Evolutionary conservation across 257 asterid genomes (phyloP), one percentile per base, ranked within the genome.

Genomic region (Penstemon newberryi): DNA sequence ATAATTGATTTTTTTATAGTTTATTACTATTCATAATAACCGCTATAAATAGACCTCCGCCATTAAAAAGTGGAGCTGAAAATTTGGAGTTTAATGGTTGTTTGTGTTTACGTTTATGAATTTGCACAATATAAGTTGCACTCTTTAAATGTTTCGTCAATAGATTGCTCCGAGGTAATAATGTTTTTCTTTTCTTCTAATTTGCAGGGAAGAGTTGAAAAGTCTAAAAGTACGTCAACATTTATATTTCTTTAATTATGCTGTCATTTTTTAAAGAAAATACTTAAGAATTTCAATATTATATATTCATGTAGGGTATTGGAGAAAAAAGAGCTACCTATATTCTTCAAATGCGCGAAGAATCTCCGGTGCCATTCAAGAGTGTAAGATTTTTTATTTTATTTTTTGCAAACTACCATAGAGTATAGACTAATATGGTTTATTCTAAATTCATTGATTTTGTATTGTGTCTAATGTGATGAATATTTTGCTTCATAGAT

Each of bases 311-410:
- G 43, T 68, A 92, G 98, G 96, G 96, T 7, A 92, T 92, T 69
- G 96, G 95, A 60, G 98, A 92, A 70, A 89, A 87, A 70, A 81
- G 98, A 80, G 91, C 98, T 8, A 62, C 82, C 10, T 84, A 79
- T 47, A 89, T 92, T 71, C 88, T 92, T 62, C 80, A 89, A 73
- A 83, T 79, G 47, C 96, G 98, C 3, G 89, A 87, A 65, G 85
- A 85, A 66, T 80, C 95, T 65, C 88, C 91, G 0, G 91, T 86
- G 63, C 98, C 92, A 69, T 92, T 92, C 71, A 92, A 89, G 77
- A 78, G 39, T 13, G 96, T 92, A 81, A 79, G 95, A 1, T 36
- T 4, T 44, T 10, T 45, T 3, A 47, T n/a, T 25, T 25, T 1
- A 25, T 25, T 25, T 25, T 25, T 25, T 25, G 33, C 33, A 25